Evolutionary conservation across 2,329 filamentous ascomycete genomes (phyloP), one percentile per base, ranked within the genome.

Genomic region (Ceratocystiopsis minuta): DNA sequence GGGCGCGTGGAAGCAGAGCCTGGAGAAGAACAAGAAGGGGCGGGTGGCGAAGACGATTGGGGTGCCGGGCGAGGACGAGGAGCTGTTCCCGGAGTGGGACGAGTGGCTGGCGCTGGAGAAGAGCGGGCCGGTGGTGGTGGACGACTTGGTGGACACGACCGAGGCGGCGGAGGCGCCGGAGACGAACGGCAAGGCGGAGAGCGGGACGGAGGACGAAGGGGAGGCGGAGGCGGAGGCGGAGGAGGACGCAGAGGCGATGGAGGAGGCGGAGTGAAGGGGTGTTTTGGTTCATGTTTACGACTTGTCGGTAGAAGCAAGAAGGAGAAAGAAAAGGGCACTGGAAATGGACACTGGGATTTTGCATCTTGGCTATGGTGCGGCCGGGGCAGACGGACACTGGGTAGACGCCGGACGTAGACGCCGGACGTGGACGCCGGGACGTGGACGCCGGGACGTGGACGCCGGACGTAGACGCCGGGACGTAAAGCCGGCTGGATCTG

Each of bases 81-180:
- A 93, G 3, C 70, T 98, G 51, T 98, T 98, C 63, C 88, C 88
- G 0, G 85, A 95, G 54, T 98, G 90, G 90, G 82, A 94, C 5
- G 80, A 90, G 59, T 95, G 84, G 66, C 57, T 96, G 51, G 70
- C 72, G 54, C 57, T 94, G 47, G 90, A 96, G 64, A 72, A 70
- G 45, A 78, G 86, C 52, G 80, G 81, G 3, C 67, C 66, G 4
- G 55, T 61, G 45, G 56, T 55, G 49, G 53, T 60, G 6, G 51
- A 52, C 14, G 49, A 39, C 6, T 48, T 50, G 49, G 35, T 48
- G 44, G 32, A 3, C 11, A 13, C 11, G 32, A 12, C 32, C 2
- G 32, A 33, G 32, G 32, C 32, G 7, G 32, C 32, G 3, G 32
- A 10, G 10, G 13, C 32, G 10, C 3, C 32, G 10, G 39, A 44